Conservation (phyloP, 2,329 filamentous ascomycete genomes). For the Aureobasidium sp. region DNA sequence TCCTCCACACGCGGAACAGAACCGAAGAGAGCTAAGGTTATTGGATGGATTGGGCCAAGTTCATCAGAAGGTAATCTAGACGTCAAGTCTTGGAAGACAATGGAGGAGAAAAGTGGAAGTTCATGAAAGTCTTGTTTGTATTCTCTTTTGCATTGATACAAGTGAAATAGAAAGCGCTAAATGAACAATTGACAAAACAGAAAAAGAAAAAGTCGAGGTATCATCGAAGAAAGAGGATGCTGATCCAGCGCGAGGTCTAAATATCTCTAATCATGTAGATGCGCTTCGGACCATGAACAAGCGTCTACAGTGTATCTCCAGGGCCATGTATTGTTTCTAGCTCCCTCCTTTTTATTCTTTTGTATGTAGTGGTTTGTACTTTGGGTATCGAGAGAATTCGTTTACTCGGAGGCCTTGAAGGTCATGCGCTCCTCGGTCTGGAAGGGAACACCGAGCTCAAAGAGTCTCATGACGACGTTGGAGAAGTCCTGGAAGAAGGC, state of each 20-base stretch:
- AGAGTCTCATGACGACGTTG: conserved; percentile 67
- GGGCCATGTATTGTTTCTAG: neutral
- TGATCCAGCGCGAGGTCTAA: neutral
- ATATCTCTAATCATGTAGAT: neutral
- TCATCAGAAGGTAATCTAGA: neutral
- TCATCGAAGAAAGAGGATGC: neutral
- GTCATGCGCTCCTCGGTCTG: conserved; percentile 38
- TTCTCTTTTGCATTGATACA: neutral
- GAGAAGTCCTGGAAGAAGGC: conserved; percentile 91
- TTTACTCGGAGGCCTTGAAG: conserved; percentile 36
- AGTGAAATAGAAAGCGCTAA: neutral
- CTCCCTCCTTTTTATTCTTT: neutral
- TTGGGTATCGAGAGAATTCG: neutral
- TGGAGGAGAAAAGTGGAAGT: no score
- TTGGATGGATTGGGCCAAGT: neutral
- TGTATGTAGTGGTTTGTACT: neutral
- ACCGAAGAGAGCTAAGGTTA: neutral
- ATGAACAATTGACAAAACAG: neutral
- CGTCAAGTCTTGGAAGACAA: neutral
- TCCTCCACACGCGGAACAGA: neutral
- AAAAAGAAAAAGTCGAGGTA: neutral
- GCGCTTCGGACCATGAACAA: neutral
- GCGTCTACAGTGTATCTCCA: neutral
- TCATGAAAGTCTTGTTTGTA: neutral
- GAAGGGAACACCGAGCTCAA: conserved; percentile 93